Base-by-base conservation (phyloP, 1,284 basidiomycete genomes). In the Ustilago lituana region DNA sequence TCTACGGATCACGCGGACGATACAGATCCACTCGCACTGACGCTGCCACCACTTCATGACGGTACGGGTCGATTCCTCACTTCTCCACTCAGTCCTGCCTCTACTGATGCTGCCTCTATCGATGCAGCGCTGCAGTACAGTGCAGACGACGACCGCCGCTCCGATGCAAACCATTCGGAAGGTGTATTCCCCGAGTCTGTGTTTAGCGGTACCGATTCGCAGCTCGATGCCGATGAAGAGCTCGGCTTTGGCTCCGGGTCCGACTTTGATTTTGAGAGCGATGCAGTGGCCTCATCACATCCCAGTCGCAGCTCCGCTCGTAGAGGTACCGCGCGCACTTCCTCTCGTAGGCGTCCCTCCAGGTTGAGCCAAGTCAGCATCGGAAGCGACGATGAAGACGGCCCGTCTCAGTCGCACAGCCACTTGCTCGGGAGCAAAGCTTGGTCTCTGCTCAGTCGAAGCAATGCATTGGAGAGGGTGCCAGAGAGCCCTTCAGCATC, bases 181-280 rank as follows among this genome's bases (percentile, higher is more conserved):
- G 46, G 44, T 11, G 32, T 61, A 20, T 70, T 61, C 19, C 61
- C 54, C 41, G 61, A 64, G 20, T 65, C 57, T 2, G 54, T 58
- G 7, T 58, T 61, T 37, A 65, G 61, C 20, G 58, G 53, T 23
- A 64, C 67, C 20, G 67, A 70, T 11, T 60, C 57, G 11, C 60
- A 64, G 22, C 43, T 57, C 48, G 67, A 70, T 55, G 67, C 61
- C 9, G 67, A 70, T 23, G 67, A 65, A 45, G 67, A 70, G 51
- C 47, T 70, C 12, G 67, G 57, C 27, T 70, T 70, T 29, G 67
- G 61, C 19, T 70, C 67, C 7, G 67, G 67, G 23, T 70, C 67
- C 35, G 67, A 70, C 26, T 70, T 70, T 35, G 67, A 70, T 31
- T 64, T 64, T 33, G 66, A 64, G 12, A 65, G 61, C 45, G 67